Evolutionary conservation across 345 rosid species (phyloP).

Genomic region (Citrus cavaleriei): DNA sequence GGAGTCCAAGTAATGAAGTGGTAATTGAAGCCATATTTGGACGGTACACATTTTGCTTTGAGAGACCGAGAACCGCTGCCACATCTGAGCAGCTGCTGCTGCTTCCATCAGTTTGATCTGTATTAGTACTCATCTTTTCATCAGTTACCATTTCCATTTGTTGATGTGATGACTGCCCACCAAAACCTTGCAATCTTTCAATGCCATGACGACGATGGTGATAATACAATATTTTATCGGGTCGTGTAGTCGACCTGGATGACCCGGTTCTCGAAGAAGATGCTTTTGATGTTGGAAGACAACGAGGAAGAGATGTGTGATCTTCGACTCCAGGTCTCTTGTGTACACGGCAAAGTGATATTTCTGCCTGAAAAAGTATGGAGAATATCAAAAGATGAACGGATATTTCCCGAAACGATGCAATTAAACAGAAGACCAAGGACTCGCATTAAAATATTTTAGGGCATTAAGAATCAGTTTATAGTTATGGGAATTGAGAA

Average conservation of each 20-base stretch:
- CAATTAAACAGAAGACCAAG: background rate
- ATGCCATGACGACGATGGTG: constrained; percentile 22
- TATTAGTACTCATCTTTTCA: constrained; percentile 33
- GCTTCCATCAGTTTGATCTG: constrained; percentile 46
- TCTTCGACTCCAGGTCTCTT: constrained; percentile 95
- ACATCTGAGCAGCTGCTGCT: constrained; percentile 62
- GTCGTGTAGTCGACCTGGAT: background rate
- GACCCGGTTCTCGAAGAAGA: constrained; percentile 23
- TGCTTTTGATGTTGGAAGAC: constrained; percentile 38
- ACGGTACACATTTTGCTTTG: constrained; percentile 48
- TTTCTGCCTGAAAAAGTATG: constrained; percentile 53
- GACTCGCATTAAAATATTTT: background rate
- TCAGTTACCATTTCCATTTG: constrained; percentile 13
- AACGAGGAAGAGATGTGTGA: constrained; percentile 83
- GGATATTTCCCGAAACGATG: background rate
- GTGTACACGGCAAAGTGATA: constrained; percentile 92
- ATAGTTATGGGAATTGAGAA: background rate
- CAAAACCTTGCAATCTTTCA: constrained; percentile 23
- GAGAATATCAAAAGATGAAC: background rate
- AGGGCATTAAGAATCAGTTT: background rate
- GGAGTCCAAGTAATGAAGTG: constrained; percentile 22
- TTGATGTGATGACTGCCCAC: constrained; percentile 13
- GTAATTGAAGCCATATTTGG: constrained; percentile 28
- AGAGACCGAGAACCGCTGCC: constrained; percentile 58
- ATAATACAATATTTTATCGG: constrained; percentile 16